Conservation (phyloP, 169 alveolate genomes). For the Theileria parva region DNA sequence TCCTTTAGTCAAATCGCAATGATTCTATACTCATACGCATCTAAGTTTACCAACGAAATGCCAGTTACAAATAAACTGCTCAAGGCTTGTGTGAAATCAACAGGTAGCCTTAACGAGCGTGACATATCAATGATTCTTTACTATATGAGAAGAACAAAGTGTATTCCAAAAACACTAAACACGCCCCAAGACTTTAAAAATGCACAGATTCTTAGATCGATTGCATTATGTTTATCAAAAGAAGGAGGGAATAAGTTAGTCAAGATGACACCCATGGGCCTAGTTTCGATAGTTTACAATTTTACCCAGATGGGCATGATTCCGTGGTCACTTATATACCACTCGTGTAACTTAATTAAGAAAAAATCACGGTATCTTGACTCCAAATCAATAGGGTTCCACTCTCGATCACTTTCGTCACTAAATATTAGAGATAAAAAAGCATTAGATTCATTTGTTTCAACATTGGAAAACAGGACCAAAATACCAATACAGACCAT, state of each 20-base stretch:
- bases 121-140: conserved; percentile 51
- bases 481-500: conserved; percentile 33
- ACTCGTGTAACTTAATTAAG: conserved; percentile 51
- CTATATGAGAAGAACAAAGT: conserved; percentile 58
- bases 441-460: conserved; percentile 33
- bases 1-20: conserved; percentile 58
- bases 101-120: conserved; percentile 62
- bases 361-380: conserved; percentile 28
- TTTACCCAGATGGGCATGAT: conserved; percentile 47
- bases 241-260: conserved; percentile 62
- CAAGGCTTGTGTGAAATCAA: conserved; percentile 43
- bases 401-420: conserved; percentile 46
- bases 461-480: background rate
- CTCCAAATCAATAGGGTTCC: conserved; percentile 55
- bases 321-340: conserved; percentile 61
- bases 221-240: conserved; percentile 38
- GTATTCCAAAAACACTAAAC: conserved; percentile 35
- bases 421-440: conserved; percentile 47
- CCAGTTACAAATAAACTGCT: conserved; percentile 40
- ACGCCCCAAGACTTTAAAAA: conserved; percentile 13
- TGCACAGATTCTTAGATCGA: conserved; percentile 56
- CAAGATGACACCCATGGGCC: conserved; percentile 50
- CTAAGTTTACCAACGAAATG: conserved; percentile 39
- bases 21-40: conserved; percentile 62
- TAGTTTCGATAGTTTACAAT: conserved; percentile 51